phyloP scores from a whole-genome alignment of 1,284 basidiomycete genomes.

The Stygiomarasmius scandens region DNA sequence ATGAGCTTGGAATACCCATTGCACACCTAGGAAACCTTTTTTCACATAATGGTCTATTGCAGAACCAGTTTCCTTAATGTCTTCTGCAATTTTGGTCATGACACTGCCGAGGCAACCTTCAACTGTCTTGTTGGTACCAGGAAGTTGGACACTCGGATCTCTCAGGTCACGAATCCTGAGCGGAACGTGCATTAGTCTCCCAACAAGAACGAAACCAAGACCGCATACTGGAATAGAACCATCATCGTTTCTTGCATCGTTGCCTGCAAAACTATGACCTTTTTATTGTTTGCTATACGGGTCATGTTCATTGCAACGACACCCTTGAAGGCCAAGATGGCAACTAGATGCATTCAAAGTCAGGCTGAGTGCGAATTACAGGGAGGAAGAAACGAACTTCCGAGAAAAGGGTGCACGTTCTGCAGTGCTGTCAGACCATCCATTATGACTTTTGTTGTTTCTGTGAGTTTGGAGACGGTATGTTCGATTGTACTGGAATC shows the following conservation, averaged over 20 bases:
- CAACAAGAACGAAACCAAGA: too few relatives aligned
- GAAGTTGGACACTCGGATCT: conserved; percentile 25
- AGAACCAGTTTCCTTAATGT: conserved; percentile 37
- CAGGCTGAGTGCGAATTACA: background rate
- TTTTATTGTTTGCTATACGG: conserved; percentile 46
- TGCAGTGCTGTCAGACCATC: conserved; percentile 26
- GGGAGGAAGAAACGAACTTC: conserved; percentile 19
- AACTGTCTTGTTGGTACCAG: conserved; percentile 19
- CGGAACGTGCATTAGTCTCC: too few relatives aligned
- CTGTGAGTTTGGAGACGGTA: conserved; percentile 23
- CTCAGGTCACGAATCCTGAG: conserved; percentile 12
- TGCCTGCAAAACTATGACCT: conserved; percentile 40
- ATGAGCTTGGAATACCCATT: background rate
- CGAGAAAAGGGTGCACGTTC: conserved; percentile 31
- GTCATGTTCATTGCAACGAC: conserved; percentile 42
- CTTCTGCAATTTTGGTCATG: conserved; percentile 33
- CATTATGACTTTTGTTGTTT: conserved; percentile 24
- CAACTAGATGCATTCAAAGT: conserved; percentile 30
- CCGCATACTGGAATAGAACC: conserved; percentile 24
- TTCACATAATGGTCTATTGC: conserved; percentile 41
- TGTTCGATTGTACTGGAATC: conserved; percentile 19
- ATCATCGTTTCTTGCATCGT: conserved; percentile 50
- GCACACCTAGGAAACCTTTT: conserved; percentile 35
- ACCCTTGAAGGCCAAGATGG: conserved; percentile 46
- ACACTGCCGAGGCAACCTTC: conserved; percentile 25